phyloP scores from a whole-genome alignment of 2,329 filamentous ascomycete genomes.

The Phaeosphaeria sp. region DNA sequence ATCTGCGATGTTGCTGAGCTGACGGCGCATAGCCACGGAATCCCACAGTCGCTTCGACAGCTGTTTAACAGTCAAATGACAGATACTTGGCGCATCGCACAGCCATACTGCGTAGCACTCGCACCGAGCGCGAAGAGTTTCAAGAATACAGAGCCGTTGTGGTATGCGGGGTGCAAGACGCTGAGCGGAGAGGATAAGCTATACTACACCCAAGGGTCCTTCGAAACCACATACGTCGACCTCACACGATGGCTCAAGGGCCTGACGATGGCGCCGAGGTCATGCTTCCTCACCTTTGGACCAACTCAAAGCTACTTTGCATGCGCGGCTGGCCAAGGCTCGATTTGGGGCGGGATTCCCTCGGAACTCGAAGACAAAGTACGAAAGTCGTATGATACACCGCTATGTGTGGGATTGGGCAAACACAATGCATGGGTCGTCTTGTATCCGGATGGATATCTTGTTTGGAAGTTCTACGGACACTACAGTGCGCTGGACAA shows the following conservation, averaged over 20 bases:
- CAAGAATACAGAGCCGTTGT: slow-evolving; percentile 38
- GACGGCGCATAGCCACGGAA: slow-evolving; percentile 36
- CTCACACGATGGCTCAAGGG: slow-evolving; percentile 38
- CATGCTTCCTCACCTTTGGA: slow-evolving; percentile 44
- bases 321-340: slow-evolving; percentile 37
- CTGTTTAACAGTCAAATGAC: slow-evolving; percentile 43
- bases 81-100: slow-evolving; percentile 39
- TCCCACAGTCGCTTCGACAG: slow-evolving; percentile 43
- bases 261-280: slow-evolving; percentile 34
- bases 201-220: slow-evolving; percentile 41
- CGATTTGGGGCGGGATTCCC: slow-evolving; percentile 44
- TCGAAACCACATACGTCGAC: slow-evolving; percentile 41
- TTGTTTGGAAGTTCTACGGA: slow-evolving; percentile 43
- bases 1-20: slow-evolving; percentile 13
- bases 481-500: slow-evolving; percentile 35
- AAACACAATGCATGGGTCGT: slow-evolving; percentile 43
- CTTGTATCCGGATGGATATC: slow-evolving; percentile 40
- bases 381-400: slow-evolving; percentile 41
- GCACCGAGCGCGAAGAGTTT: slow-evolving; percentile 34
- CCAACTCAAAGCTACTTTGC: slow-evolving; percentile 41
- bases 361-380: slow-evolving; percentile 41
- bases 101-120: slow-evolving; percentile 44
- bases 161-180: slow-evolving; percentile 44
- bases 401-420: slow-evolving; percentile 38
- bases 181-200: slow-evolving; percentile 44